Percentiles rank a stretch among this genome's conserved stretches.
Conservation (phyloP, 1,284 basidiomycete genomes). For the Cryptococcus deneoformans region DNA sequence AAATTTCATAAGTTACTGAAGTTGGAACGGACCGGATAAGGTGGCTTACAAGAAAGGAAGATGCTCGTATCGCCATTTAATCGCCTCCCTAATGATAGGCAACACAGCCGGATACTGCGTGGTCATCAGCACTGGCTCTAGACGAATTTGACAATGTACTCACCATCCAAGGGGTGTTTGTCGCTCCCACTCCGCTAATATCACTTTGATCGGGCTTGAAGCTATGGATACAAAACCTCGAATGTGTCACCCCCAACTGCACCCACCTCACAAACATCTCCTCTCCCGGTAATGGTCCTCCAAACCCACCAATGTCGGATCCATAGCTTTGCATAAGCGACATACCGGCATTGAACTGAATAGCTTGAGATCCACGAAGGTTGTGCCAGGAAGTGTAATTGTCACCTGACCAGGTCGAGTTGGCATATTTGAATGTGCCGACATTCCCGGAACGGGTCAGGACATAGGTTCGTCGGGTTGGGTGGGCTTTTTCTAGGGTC, state of each 20-base stretch:
- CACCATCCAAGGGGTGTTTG: constrained; percentile 53
- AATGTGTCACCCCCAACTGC: constrained; percentile 48
- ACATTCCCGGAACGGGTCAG: constrained; percentile 52
- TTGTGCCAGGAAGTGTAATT: constrained; percentile 50
- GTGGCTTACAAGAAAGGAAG: constrained; percentile 44
- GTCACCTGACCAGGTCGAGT: constrained; percentile 51
- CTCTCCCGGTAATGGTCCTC: constrained; percentile 47
- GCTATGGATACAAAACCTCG: constrained; percentile 50
- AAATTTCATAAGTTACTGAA: background rate
- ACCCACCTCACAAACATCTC: constrained; percentile 52
- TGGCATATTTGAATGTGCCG: constrained; percentile 50
- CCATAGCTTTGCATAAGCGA: constrained; percentile 44
- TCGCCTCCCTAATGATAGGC: constrained; percentile 44
- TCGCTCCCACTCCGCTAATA: constrained; percentile 40
- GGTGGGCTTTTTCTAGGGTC: constrained; percentile 33
- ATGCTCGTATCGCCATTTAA: constrained; percentile 51
- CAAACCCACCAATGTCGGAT: constrained; percentile 51
- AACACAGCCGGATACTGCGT: constrained; percentile 48
- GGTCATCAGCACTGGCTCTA: background rate
- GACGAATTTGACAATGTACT: constrained; percentile 6
- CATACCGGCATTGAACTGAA: constrained; percentile 47
- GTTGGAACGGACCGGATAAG: background rate
- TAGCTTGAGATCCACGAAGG: constrained; percentile 46
- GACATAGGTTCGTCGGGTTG: constrained; percentile 46
- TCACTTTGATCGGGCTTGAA: constrained; percentile 51